Conservation (phyloP, 805 yeast genomes). For the Yarrowia sp. region DNA sequence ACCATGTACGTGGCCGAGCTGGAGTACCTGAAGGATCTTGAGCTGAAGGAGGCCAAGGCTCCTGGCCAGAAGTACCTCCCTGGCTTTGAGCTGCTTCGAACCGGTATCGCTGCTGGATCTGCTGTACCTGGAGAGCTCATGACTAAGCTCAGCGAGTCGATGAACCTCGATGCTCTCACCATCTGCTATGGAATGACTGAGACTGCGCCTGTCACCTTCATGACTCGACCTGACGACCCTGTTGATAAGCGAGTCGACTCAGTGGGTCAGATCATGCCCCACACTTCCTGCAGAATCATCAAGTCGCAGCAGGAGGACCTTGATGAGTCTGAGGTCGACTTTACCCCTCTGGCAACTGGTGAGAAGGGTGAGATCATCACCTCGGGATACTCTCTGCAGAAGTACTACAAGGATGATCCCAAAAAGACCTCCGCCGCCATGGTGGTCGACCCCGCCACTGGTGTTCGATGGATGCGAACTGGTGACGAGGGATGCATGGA, state of each 20-base stretch:
- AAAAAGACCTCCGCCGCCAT: conserved; percentile 46
- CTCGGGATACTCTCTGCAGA: conserved; percentile 47
- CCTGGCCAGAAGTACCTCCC: conserved; percentile 21
- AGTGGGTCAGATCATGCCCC: conserved; percentile 48
- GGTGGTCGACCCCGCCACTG: conserved; percentile 43
- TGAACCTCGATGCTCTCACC: conserved; percentile 45
- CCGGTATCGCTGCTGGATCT: conserved; percentile 49
- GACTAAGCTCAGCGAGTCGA: conserved; percentile 42
- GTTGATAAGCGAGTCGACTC: conserved; percentile 45
- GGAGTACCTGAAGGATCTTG: conserved; percentile 43
- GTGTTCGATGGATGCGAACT: conserved; percentile 47
- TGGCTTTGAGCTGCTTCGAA: conserved; percentile 45
- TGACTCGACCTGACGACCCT: conserved; percentile 46
- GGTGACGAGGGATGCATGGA: conserved; percentile 49
- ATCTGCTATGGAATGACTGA: conserved; percentile 50
- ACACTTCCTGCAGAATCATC: conserved; percentile 47
- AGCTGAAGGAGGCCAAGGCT: conserved; percentile 38
- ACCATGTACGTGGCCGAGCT: conserved; percentile 49
- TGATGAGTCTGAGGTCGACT: conserved; percentile 22
- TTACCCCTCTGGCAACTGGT: conserved; percentile 45
- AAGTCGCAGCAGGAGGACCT: conserved; percentile 40
- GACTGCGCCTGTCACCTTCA: conserved; percentile 48
- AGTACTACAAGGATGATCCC: conserved; percentile 45
- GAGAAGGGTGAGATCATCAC: conserved; percentile 47
- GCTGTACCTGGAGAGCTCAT: conserved; percentile 48